These are phyloP conservation scores for Epithele typhae DNA, from an alignment of 768 basidiomycete species.

Conservation along the genomic window DNA sequence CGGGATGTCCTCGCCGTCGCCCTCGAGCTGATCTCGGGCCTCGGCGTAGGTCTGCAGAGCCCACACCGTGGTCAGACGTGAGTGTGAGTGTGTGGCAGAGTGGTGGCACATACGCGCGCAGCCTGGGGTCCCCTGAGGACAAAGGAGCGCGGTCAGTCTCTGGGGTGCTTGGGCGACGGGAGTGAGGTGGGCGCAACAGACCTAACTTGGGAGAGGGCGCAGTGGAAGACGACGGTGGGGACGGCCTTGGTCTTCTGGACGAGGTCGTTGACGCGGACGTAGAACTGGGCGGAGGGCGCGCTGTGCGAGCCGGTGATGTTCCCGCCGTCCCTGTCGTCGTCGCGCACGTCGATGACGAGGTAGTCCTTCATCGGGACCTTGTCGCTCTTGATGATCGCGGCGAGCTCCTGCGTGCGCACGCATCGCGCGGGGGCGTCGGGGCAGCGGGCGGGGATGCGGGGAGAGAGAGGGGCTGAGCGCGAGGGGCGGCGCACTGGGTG, in stretches of 20 bases:
- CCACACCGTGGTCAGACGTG: too few relatives aligned
- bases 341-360: slow-evolving; percentile 80
- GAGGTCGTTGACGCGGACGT: slow-evolving; percentile 51
- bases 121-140: slow-evolving; percentile 69
- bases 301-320: slow-evolving; percentile 67
- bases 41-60: slow-evolving; percentile 61
- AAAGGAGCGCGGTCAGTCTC: slow-evolving; percentile 2
- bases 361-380: slow-evolving; percentile 62
- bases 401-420: slow-evolving; percentile 52
- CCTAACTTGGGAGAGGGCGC: slow-evolving; percentile 73
- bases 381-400: slow-evolving; percentile 60
- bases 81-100: slow-evolving; percentile 4
- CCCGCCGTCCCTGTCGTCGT: slow-evolving; percentile 74
- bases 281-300: slow-evolving; percentile 58
- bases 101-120: slow-evolving; percentile 48
- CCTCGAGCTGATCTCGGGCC: slow-evolving; percentile 43
- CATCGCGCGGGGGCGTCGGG: neutral
- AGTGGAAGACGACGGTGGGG: slow-evolving; percentile 71
- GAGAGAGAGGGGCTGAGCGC: neutral
- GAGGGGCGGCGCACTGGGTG: neutral
- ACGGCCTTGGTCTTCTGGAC: slow-evolving; percentile 58
- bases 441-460: neutral
- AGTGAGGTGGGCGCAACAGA: slow-evolving; percentile 30
- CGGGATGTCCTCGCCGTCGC: slow-evolving; percentile 36
- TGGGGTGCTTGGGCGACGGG: too few relatives aligned